Evolutionary conservation across 495 filamentous ascomycete genomes (phyloP), one percentile per base, ranked within the genome.

Genomic region (Xanthoparmelia taractica): DNA sequence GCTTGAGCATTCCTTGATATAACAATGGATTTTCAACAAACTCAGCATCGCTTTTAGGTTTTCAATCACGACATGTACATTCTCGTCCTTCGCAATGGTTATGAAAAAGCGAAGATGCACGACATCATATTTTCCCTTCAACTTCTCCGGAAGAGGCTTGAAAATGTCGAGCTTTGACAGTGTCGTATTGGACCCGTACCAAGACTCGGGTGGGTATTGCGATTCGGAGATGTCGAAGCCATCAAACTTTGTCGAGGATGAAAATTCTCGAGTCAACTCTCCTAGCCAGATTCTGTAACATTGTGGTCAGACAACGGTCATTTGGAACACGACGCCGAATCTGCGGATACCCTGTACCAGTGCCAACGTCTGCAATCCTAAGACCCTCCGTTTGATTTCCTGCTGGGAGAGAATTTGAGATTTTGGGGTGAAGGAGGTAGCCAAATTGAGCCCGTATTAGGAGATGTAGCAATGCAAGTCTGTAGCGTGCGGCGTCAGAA

Each of bases 11-110:
- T n/a, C n/a, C n/a, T n/a, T n/a, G n/a, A n/a, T n/a, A 12, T 55
- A 0, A 25, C 18, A 40, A 27, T 54, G 47, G 45, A n/a, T 11
- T 55, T 7, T 17, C 25, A n/a, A 57, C 63, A 55, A 37, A 65
- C 63, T 65, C 5, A 65, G 56, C 63, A 65, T 65, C 0, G 12
- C 63, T 0, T 50, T 57, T 37, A 65, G 45, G 29, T 65, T 65
- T 11, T 57, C 47, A 0, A 61, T 15, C 10, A 58, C 63, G 45
- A 61, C 4, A 13, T 60, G 47, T 15, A 65, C 25, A 23, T 48
- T 41, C 2, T 57, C 50, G 43, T 65, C 58, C 15, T n/a, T 36
- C 4, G 45, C 52, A 11, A 65, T 33, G 0, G 45, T 58, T 58
- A 61, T 65, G 38, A 65, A 65, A 23, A 45, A 65, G 1, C 63